Conservation (phyloP, 2,329 filamentous ascomycete species). For the Alternaria consortialis region DNA sequence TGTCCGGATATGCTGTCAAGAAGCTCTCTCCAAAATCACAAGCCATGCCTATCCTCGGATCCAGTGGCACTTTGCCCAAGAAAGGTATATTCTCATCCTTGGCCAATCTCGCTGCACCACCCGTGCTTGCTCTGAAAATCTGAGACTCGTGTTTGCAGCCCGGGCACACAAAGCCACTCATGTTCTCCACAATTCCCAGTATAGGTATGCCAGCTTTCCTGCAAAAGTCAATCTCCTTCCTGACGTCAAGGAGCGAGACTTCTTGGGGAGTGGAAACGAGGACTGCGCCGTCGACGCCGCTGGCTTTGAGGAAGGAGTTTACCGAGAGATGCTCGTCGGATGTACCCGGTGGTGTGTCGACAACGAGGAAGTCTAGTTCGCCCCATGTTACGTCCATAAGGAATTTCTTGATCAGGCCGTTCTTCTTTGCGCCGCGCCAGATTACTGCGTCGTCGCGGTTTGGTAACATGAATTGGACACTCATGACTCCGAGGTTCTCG, state of each 20-base stretch:
- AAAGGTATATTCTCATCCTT: slow-evolving; percentile 89
- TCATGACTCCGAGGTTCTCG: slow-evolving; percentile 96
- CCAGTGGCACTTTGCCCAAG: slow-evolving; percentile 86
- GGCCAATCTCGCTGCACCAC: slow-evolving; percentile 81
- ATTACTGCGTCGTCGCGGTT: slow-evolving; percentile 94
- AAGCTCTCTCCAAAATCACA: slow-evolving; percentile 98
- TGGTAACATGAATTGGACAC: slow-evolving; percentile 97
- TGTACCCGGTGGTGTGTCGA: slow-evolving; percentile 95
- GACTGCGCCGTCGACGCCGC: slow-evolving; percentile 91
- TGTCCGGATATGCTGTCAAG: slow-evolving; percentile 92
- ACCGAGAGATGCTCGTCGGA: slow-evolving; percentile 95
- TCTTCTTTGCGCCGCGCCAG: slow-evolving; percentile 98
- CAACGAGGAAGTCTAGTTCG: slow-evolving; percentile 88
- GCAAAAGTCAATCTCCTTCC: slow-evolving; percentile 98
- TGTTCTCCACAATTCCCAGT: slow-evolving; percentile 94
- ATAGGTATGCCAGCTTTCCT: slow-evolving; percentile 90
- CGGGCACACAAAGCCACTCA: slow-evolving; percentile 96
- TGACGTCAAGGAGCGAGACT: slow-evolving; percentile 87
- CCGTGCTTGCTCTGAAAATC: slow-evolving; percentile 92
- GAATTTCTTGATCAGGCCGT: slow-evolving; percentile 97
- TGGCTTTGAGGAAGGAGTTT: slow-evolving; percentile 89
- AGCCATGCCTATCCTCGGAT: slow-evolving; percentile 93
- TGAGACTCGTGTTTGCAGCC: slow-evolving; percentile 82
- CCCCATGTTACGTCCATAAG: slow-evolving; percentile 98
- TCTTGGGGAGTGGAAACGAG: slow-evolving; percentile 96